Evolutionary conservation across 1,284 basidiomycete genomes (phyloP).

Genomic region (Mycosarcoma maydis): DNA sequence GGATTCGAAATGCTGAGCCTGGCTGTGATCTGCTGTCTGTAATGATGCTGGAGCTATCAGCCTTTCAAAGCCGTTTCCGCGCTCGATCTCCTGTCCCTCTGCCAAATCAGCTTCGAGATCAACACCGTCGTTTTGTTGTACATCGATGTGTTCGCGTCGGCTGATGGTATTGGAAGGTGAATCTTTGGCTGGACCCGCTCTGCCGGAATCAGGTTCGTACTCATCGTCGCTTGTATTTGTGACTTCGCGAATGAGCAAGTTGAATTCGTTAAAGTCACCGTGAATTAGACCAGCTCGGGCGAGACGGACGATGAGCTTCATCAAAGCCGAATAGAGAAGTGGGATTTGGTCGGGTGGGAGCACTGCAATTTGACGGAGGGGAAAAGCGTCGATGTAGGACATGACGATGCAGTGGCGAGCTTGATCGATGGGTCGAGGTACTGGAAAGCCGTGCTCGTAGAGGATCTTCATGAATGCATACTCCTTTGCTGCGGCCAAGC

Average conservation of each 20-base stretch:
- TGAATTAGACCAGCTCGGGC: slow-evolving; percentile 93
- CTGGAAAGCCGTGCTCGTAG: slow-evolving; percentile 91
- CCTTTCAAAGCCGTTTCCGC: slow-evolving; percentile 60
- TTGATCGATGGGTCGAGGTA: slow-evolving; percentile 92
- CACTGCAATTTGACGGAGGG: slow-evolving; percentile 90
- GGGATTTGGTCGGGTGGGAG: slow-evolving; percentile 79
- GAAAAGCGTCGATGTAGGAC: slow-evolving; percentile 93
- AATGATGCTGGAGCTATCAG: slow-evolving; percentile 31
- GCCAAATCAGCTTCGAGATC: slow-evolving; percentile 13
- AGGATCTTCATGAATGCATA: slow-evolving; percentile 99
- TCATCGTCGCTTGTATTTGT: slow-evolving; percentile 22
- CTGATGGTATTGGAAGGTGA: slow-evolving; percentile 7
- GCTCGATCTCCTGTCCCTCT: slow-evolving; percentile 44
- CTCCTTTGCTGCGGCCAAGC: slow-evolving; percentile 94
- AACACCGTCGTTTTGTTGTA: background rate
- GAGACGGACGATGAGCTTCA: slow-evolving; percentile 95
- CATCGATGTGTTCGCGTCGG: background rate
- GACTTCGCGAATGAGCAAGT: slow-evolving; percentile 83
- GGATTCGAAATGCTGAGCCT: slow-evolving; percentile 22
- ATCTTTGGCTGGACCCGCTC: slow-evolving; percentile 10
- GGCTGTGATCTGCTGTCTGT: slow-evolving; percentile 8
- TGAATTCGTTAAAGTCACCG: slow-evolving; percentile 99
- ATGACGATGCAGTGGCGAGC: slow-evolving; percentile 93
- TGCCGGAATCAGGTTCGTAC: slow-evolving; percentile 25
- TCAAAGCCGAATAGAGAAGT: slow-evolving; percentile 87